Evolutionary conservation across 805 yeast genomes (phyloP), one percentile per base, ranked within the genome.

Genomic region (Saccharomycopsis fibuligera): DNA sequence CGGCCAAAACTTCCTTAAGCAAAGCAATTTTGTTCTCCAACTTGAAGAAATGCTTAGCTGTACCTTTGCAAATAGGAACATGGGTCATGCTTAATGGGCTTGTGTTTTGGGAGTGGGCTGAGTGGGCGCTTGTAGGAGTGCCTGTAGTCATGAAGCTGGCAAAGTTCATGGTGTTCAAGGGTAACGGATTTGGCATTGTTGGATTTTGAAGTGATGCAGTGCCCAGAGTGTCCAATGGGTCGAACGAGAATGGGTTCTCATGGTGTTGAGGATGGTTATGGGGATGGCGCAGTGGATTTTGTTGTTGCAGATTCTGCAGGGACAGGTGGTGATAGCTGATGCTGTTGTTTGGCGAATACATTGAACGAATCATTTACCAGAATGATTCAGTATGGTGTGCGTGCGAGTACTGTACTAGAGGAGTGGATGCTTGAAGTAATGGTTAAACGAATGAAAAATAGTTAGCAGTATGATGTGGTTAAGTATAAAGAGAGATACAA

Each of bases 11-110:
- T 44, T 53, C 56, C 21, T 51, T 50, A 14, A 53, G 38, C 14
- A 53, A 41, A 6, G 56, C 56, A 31, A 53, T 49, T 39, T 53
- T 53, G 44, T 53, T 53, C 35, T 53, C 56, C 9, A 50, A 29
- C 31, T 53, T 53, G 33, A 53, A 53, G 24, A 53, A 53, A 39
- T 50, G 56, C 25, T 53, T 53, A 5, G 47, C 41, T 5, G 54
- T 45, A 4, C 54, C 56, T 35, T 46, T 50, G 43, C 56, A 53
- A n/a, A 25, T 37, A 3, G 56, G 51, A 16, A 49, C 56, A 33
- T 33, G 44, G 25, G 31, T 6, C 8, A 38, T n/a, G 35, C 44
- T 40, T n/a, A 25, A 21, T 6, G 44, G 44, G 23, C 44, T 40
- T 5, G 44, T 24, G 19, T 40, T 40, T n/a, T 33, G 37, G n/a